phyloP scores from a whole-genome alignment of 1,139 yeast genomes.

The Taphrina pruni region DNA sequence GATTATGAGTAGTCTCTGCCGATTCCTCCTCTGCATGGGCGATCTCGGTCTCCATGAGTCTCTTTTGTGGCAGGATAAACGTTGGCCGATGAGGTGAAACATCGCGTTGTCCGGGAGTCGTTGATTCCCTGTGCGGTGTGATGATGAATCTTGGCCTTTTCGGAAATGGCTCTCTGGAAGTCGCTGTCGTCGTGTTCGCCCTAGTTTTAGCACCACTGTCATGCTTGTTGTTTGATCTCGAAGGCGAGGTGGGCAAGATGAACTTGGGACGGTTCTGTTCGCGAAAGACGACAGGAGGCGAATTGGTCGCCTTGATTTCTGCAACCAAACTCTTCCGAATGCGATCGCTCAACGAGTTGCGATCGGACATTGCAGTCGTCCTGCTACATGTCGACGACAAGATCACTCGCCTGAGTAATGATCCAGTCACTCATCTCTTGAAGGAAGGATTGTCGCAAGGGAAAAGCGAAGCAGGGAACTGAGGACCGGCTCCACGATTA shows the following conservation, averaged over 20 bases:
- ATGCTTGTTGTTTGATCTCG: too few relatives aligned
- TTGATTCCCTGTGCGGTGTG: background rate
- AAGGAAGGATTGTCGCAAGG: too few relatives aligned
- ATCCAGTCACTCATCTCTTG: too few relatives aligned
- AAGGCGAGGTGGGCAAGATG: background rate
- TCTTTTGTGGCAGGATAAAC: background rate
- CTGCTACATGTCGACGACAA: too few relatives aligned
- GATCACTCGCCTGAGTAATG: too few relatives aligned
- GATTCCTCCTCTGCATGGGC: background rate
- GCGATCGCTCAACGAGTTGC: slow-evolving; percentile 1
- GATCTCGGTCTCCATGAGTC: background rate
- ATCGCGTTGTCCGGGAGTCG: background rate
- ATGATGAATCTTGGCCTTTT: background rate
- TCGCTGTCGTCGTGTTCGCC: background rate
- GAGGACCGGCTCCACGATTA: too few relatives aligned
- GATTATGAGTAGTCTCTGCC: slow-evolving; percentile 15
- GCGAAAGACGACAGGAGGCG: slow-evolving; percentile 14
- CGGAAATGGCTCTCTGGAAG: background rate
- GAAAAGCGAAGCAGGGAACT: too few relatives aligned
- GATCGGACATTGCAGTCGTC: background rate
- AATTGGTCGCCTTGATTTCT: background rate
- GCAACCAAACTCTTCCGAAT: background rate
- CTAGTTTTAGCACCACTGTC: background rate
- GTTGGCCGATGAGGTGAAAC: background rate
- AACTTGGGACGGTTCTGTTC: slow-evolving; percentile 28